Base-by-base conservation (phyloP, 83 land plant species). In the Larix sibirica region DNA sequence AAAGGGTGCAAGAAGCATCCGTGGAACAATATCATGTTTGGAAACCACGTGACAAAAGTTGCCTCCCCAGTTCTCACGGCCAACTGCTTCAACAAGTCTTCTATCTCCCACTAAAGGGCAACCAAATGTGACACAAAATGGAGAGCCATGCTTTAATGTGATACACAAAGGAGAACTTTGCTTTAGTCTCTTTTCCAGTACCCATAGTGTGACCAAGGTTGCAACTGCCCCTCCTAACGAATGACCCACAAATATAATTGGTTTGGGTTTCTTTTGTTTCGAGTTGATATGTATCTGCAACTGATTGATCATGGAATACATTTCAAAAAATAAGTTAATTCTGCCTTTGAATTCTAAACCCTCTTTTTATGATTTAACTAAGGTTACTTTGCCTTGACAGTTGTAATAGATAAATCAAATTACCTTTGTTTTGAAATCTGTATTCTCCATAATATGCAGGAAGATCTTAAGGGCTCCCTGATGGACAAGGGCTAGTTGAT, bases 41-140 rank as follows among this genome's bases (percentile, higher is more conserved):
- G 88, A 67, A 16, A 83, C 86, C 2, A 93, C 77, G 40, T 91
- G 93, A 79, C 84, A 87, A 81, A 92, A 90, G 18, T 85, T 86
- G 0, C 85, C 87, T 4, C 36, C 83, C 94, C 91, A 93, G 63
- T 86, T 60, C 59, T 89, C 83, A 0, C 86, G 73, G 47, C 81
- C 84, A 61, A 89, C 77, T 12, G 89, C 90, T 31, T 77, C 59
- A 66, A 83, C 84, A 59, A 93, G 84, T 16, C 87, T 63, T 20
- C 79, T 66, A 80, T 93, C 86, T 18, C 95, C 95, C 0, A 93
- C 86, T 62, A 93, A 33, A 18, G 93, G 93, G 7, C 87, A 84
- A 50, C 95, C 95, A 76, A 90, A 93, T 17, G 93, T 93, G 86
- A 93, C 80, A 91, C 95, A 93, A 2, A 89, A 69, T 24, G 89